Base-by-base conservation (phyloP, 2,329 filamentous ascomycete species). In the Verticillium klebahnii region DNA sequence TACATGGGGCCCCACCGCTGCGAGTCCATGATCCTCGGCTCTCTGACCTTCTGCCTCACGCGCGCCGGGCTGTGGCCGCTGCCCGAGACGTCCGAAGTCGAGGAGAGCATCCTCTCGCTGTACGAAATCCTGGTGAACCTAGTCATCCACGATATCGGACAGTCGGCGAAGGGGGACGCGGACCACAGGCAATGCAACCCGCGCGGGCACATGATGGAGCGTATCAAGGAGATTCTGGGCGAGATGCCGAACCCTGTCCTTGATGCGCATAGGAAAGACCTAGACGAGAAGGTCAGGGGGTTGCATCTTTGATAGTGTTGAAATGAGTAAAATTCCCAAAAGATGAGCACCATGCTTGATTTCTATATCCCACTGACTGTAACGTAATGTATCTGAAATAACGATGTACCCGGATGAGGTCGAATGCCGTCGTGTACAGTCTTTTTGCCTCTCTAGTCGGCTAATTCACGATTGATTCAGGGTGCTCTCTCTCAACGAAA, bases 1-100 rank as follows among this genome's bases (percentile, higher is more conserved):
- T 75, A 68, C 66, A 73, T 74, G 70, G 73, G 72, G 0, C 71
- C 67, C 6, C 73, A 75, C 57, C 66, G 70, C 9, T 75, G 73
- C 62, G 74, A 75, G 40, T 75, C 72, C 25, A 75, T 74, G 72
- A 74, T 75, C 9, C 65, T 75, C 0, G 72, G 73, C 1, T 75
- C 73, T 1, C 67, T 74, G 61, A 72, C 70, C 1, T 75, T 74
- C 57, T 74, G 73, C 56, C 69, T 75, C 5, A 68, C 69, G 12
- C 63, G 72, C 29, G 71, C 71, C 4, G 68, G 69, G 7, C 68
- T 74, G 3, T 75, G 71, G 72, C 73, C 72, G 3, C 62, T 73
- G 1, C 71, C 71, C 6, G 63, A 71, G 1, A 57, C 67, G 1
- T 56, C 62, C 0, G 68, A 70, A 5, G 61, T 71, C 0, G 63